Evolutionary conservation across 352 stramenopile genomes (phyloP).

Genomic region (Phytophthora sp.): DNA sequence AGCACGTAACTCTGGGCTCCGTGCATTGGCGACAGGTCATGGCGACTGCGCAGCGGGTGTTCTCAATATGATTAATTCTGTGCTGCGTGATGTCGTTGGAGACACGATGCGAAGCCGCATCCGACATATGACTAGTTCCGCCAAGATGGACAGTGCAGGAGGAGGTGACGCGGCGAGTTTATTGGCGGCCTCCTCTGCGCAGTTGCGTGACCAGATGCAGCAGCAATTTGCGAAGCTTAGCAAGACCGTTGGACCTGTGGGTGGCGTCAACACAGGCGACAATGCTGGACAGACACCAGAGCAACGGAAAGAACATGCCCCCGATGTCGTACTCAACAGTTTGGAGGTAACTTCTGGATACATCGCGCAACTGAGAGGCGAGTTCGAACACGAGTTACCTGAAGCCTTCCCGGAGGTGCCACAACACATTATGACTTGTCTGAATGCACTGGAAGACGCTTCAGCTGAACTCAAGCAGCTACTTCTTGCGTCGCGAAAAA

Average conservation of each 20-base stretch:
- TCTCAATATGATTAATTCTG: conserved; percentile 88
- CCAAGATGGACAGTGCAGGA: conserved; percentile 60
- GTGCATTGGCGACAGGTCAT: conserved; percentile 84
- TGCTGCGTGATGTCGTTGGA: conserved; percentile 76
- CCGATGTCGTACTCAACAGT: conserved; percentile 86
- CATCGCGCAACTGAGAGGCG: conserved; percentile 77
- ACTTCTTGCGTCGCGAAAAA: conserved; percentile 71
- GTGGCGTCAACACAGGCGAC: conserved; percentile 28
- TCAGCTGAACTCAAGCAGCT: conserved; percentile 73
- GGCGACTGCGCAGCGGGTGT: conserved; percentile 82
- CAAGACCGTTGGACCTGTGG: conserved; percentile 71
- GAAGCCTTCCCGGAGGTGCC: conserved; percentile 80
- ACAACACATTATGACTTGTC: conserved; percentile 71
- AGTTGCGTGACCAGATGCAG: conserved; percentile 88
- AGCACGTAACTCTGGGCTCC: conserved; percentile 76
- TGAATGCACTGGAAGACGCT: conserved; percentile 78
- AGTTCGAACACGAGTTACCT: conserved; percentile 75
- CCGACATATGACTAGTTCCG: conserved; percentile 66
- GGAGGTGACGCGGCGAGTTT: conserved; percentile 49
- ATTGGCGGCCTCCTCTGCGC: conserved; percentile 55
- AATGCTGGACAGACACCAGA: conserved; percentile 31
- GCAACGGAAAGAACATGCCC: conserved; percentile 61
- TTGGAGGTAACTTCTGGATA: conserved; percentile 77
- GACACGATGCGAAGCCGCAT: conserved; percentile 85
- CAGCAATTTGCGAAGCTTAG: conserved; percentile 87